Percentiles rank a stretch among this genome's conserved stretches.
phyloP scores from a whole-genome alignment of 164 flowering plant species.

The Protea cynaroides region DNA sequence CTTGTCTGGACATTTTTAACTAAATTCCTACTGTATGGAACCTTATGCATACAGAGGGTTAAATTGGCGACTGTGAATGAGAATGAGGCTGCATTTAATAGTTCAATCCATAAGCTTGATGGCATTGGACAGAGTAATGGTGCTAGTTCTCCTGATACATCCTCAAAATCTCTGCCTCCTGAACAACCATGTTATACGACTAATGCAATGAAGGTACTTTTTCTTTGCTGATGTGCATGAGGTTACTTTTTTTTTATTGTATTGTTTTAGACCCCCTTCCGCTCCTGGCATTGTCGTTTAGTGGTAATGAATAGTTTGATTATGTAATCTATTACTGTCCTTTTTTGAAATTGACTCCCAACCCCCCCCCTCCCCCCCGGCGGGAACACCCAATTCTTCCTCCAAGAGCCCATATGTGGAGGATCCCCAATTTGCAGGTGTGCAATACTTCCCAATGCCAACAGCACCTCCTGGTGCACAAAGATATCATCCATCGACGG shows the following conservation, averaged over 20 bases:
- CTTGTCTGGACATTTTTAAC: background rate
- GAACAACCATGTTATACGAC: slow-evolving; percentile 30
- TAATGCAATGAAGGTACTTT: slow-evolving; percentile 48
- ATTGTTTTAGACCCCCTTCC: background rate
- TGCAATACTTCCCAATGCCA: slow-evolving; percentile 64
- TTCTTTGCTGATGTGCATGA: background rate
- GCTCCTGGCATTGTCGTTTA: too few relatives aligned
- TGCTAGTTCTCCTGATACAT: slow-evolving; percentile 34
- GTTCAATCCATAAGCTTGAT: slow-evolving; percentile 38
- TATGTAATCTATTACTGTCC: background rate
- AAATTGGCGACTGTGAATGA: slow-evolving; percentile 55
- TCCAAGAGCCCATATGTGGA: slow-evolving; percentile 86
- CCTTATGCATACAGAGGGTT: slow-evolving; percentile 42
- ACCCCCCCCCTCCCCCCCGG: background rate
- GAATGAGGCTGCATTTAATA: slow-evolving; percentile 29
- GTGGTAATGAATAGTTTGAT: background rate
- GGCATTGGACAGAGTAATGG: slow-evolving; percentile 41
- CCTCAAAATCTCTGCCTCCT: slow-evolving; percentile 36
- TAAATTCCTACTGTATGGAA: slow-evolving; percentile 4
- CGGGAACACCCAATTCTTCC: background rate
- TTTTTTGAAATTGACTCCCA: background rate
- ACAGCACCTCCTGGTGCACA: slow-evolving; percentile 96
- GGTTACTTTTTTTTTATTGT: background rate
- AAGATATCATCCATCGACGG: slow-evolving; percentile 29
- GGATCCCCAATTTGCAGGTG: slow-evolving; percentile 52